These are phyloP conservation scores for Sanghuangporus baumii DNA, from an alignment of 1,284 basidiomycete genomes.

Conservation along the genomic window DNA sequence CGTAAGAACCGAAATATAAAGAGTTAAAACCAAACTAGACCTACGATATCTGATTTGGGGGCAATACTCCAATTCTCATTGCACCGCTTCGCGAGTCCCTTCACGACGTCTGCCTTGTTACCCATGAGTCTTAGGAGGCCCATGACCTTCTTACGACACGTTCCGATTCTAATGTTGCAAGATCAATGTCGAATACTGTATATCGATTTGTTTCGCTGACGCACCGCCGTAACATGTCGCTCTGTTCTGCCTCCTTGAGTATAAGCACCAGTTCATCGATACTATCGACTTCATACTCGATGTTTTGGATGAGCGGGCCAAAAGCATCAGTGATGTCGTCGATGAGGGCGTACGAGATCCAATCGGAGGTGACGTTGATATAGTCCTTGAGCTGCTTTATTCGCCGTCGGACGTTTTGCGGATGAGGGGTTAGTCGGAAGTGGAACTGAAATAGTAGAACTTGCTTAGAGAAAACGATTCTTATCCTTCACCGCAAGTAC, in stretches of 20 bases:
- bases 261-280: conserved; percentile 99
- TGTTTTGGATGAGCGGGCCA: conserved; percentile 95
- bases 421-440: conserved; percentile 95
- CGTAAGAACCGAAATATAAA: background rate
- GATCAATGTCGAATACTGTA: background rate
- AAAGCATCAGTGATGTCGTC: conserved; percentile 99
- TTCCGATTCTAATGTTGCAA: conserved; percentile 74
- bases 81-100: conserved; percentile 95
- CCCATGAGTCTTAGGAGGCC: conserved; percentile 94
- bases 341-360: conserved; percentile 99
- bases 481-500: conserved; percentile 26
- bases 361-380: conserved; percentile 97
- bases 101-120: conserved; percentile 99
- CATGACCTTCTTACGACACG: conserved; percentile 99
- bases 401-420: conserved; percentile 94
- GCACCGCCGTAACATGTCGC: conserved; percentile 68
- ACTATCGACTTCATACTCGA: conserved; percentile 99
- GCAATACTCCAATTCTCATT: conserved; percentile 99
- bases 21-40: conserved; percentile 24
- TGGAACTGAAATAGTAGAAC: conserved; percentile 66
- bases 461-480: background rate
- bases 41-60: conserved; percentile 93
- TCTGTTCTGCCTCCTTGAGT: conserved; percentile 81
- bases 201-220: background rate
- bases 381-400: conserved; percentile 99